Evolutionary conservation across 2,329 filamentous ascomycete genomes (phyloP).

Genomic region (Phyllachora maydis): DNA sequence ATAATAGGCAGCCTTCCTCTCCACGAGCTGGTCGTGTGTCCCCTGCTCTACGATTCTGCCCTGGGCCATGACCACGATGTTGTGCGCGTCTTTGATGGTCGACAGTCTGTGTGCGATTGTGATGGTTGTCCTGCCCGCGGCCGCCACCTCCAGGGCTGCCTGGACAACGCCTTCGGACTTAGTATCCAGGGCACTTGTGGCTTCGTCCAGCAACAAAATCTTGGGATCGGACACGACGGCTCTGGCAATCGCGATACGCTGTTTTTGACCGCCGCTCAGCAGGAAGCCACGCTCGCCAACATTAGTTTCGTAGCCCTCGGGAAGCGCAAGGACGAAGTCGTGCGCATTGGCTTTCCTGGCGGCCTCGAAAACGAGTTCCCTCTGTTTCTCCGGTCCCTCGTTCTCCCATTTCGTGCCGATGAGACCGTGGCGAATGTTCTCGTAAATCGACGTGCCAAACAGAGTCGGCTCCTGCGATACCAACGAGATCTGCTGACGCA

Average conservation of each 20-base stretch:
- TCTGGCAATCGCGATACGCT: conserved; percentile 82
- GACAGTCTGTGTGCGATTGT: conserved; percentile 82
- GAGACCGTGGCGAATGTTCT: conserved; percentile 77
- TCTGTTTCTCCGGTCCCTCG: conserved; percentile 47
- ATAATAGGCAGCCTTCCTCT: conserved; percentile 48
- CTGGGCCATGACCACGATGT: conserved; percentile 93
- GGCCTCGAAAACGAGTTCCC: conserved; percentile 65
- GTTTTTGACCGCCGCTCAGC: conserved; percentile 81
- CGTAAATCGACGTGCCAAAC: conserved; percentile 78
- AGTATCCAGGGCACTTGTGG: conserved; percentile 56
- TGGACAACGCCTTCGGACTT: conserved; percentile 67
- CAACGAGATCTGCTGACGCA: conserved; percentile 65
- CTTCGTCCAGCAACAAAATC: conserved; percentile 67
- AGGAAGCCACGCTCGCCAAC: conserved; percentile 77
- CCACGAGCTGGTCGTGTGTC: conserved; percentile 54
- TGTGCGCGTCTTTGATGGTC: conserved; percentile 85
- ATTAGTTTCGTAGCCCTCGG: conserved; percentile 67
- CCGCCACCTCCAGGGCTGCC: conserved; percentile 59
- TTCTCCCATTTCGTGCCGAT: no score
- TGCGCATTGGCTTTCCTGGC: conserved; percentile 89
- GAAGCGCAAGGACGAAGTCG: conserved; percentile 76
- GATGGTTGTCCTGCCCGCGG: conserved; percentile 74
- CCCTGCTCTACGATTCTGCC: conserved; percentile 73
- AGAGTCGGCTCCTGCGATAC: conserved; percentile 89
- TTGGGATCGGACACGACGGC: conserved; percentile 82